Base-by-base conservation (phyloP, 1,139 yeast genomes). In the Suhomyces anneliseae region DNA sequence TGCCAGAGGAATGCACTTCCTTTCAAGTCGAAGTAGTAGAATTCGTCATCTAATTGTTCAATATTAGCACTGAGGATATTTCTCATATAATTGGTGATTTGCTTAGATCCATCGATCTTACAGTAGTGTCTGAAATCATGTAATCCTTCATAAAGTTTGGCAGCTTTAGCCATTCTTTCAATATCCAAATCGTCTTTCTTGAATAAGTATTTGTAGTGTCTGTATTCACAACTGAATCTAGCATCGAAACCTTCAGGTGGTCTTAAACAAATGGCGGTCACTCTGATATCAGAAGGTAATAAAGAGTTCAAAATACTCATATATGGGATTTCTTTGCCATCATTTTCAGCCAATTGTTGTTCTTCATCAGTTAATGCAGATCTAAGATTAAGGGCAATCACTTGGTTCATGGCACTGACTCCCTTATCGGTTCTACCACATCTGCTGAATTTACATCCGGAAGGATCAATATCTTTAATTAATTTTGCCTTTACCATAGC, bases 361-460 rank as follows among this genome's bases (percentile, higher is more conserved):
- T 90, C 87, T 40, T 70, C 76, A 0, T 66, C 61, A 0, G 78
- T 59, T 42, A 93, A 65, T 31, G 76, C 72, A 0, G 97, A 89
- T 53, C 99, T 74, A 26, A 93, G 85, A 24, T 75, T 70, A 37
- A 93, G 70, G 0, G 97, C 84, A 10, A 93, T 85, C 7, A 93
- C 99, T 66, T 93, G 99, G 57, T 90, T 88, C 85, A 93, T 81
- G 0, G 99, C 99, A 69, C 96, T 88, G 7, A 93, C 99, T 11
- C 99, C 99, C 56, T 83, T 85, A 60, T 93, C 99, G 0, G 99
- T 93, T 58, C 99, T 75, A 0, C 99, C 99, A 68, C 99, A 95
- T 52, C 99, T 72, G 55, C 96, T 87, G 64, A 92, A 92, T 12
- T 78, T 71, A 47, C 87, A 81, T 44, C 78, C 81, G 2, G 78